A percentile compares a stretch with the other conserved stretches of the same genome.
Evolutionary conservation across 805 yeast species (phyloP).

Genomic region (Geotrichum ghanense): DNA sequence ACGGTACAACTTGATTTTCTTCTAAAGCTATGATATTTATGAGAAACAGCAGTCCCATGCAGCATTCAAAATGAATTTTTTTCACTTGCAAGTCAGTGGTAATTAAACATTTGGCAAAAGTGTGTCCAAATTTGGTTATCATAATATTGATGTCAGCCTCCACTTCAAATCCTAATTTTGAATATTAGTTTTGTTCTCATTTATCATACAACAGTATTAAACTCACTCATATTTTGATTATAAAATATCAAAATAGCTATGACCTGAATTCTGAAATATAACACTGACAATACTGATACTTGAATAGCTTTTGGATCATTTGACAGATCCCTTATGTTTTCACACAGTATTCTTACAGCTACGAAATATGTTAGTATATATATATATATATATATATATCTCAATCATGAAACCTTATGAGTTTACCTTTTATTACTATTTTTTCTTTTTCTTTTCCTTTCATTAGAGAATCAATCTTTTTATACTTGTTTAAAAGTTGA

Average conservation of each 20-base stretch:
- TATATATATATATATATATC: too few species aligned
- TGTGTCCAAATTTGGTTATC: background rate
- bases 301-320: too few species aligned
- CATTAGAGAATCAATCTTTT: background rate
- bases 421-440: background rate
- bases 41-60: background rate
- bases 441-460: background rate
- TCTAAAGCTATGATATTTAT: background rate
- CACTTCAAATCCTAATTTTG: background rate
- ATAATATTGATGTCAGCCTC: background rate
- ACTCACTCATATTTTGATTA: background rate
- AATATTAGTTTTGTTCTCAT: background rate
- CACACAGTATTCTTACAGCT: too few species aligned
- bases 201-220: background rate
- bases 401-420: too few species aligned
- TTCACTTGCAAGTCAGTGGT: background rate
- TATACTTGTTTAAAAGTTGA: background rate
- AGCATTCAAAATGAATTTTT: background rate
- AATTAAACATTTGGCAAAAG: background rate
- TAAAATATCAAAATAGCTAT: background rate
- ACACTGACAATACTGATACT: too few species aligned
- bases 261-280: background rate
- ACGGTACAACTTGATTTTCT: background rate
- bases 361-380: too few species aligned
- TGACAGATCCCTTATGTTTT: too few species aligned